phyloP scores from a whole-genome alignment of 345 rosid genomes.

The Jatropha curcas region DNA sequence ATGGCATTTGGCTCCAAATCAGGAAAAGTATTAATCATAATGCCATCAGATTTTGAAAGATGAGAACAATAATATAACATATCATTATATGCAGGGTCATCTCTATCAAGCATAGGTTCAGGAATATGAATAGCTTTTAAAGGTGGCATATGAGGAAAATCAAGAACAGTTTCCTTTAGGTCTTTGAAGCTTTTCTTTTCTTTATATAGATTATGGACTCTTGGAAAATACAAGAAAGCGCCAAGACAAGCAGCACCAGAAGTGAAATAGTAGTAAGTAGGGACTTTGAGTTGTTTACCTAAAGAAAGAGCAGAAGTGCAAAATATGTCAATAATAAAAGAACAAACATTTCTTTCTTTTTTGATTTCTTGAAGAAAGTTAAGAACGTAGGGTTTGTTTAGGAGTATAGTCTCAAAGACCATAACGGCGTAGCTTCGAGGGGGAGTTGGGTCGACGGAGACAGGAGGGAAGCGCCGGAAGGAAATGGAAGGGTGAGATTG shows the following conservation, averaged over 20 bases:
- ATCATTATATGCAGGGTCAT: slow-evolving; percentile 16
- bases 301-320: slow-evolving; percentile 1
- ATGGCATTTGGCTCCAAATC: slow-evolving; percentile 38
- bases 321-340: too few species aligned
- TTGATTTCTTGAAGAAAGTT: slow-evolving; percentile 4
- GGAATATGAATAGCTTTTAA: slow-evolving; percentile 29
- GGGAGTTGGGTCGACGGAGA: not conserved
- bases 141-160: slow-evolving; percentile 36
- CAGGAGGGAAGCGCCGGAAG: slow-evolving; percentile 24
- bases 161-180: not conserved
- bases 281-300: slow-evolving; percentile 17
- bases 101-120: slow-evolving; percentile 30
- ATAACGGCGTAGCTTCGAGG: slow-evolving; percentile 12
- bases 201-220: slow-evolving; percentile 20
- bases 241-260: slow-evolving; percentile 33
- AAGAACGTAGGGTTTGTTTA: slow-evolving; percentile 9
- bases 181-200: slow-evolving; percentile 33
- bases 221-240: slow-evolving; percentile 27
- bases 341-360: too few species aligned
- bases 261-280: slow-evolving; percentile 28
- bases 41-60: slow-evolving; percentile 17
- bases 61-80: slow-evolving; percentile 11
- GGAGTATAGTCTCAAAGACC: slow-evolving; percentile 18
- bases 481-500: not conserved
- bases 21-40: slow-evolving; percentile 32